Percentiles rank a stretch among this genome's conserved stretches.
These are phyloP conservation scores for Graphilbum fragrans DNA, from an alignment of 2,329 filamentous ascomycete species.

Conservation along the genomic window DNA sequence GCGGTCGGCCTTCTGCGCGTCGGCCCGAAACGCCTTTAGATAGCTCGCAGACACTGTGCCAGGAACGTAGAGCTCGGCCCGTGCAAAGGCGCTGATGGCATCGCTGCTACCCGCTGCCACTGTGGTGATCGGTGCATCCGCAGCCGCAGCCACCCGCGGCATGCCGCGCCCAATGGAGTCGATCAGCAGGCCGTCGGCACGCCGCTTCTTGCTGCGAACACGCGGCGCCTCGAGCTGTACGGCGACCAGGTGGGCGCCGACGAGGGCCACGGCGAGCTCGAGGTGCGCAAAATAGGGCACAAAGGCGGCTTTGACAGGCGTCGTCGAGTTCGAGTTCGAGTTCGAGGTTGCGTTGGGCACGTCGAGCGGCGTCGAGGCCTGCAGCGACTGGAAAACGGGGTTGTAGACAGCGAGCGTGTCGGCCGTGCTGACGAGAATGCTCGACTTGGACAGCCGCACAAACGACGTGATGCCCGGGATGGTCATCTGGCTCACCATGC, in stretches of 20 bases:
- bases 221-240: conserved; percentile 56
- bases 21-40: conserved; percentile 29
- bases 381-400: conserved; percentile 52
- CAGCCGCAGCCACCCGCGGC: neutral
- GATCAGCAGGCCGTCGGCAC: conserved; percentile 51
- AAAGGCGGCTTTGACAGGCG: neutral
- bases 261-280: conserved; percentile 52
- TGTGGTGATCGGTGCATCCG: neutral
- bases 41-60: conserved; percentile 39
- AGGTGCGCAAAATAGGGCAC: conserved; percentile 52
- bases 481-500: conserved; percentile 40
- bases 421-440: conserved; percentile 49
- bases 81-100: neutral
- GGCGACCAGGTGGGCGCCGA: conserved; percentile 52
- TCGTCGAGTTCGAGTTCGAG: neutral
- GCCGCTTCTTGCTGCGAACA: conserved; percentile 40
- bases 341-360: conserved; percentile 18
- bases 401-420: conserved; percentile 53
- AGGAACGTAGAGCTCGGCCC: conserved; percentile 20
- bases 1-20: conserved; percentile 34
- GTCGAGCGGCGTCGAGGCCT: conserved; percentile 34
- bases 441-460: conserved; percentile 52
- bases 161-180: conserved; percentile 62
- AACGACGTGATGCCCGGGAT: conserved; percentile 47
- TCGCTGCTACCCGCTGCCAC: conserved; percentile 8